Conservation (phyloP, 352 stramenopile genomes). For the Pythium dissimile region DNA sequence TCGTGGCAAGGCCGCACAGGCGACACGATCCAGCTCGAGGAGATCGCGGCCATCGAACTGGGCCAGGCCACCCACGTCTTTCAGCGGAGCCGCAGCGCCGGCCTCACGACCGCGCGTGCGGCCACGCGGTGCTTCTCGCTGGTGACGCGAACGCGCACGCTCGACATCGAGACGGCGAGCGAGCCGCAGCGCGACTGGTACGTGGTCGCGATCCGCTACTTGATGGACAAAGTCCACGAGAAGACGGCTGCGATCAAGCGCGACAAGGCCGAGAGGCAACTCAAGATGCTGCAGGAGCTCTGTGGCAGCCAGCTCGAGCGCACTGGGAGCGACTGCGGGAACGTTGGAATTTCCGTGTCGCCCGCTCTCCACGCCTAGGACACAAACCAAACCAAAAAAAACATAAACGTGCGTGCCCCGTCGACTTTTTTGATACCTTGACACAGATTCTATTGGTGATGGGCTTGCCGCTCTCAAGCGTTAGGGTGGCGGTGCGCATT, state of each 20-base stretch:
- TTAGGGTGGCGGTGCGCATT: slow-evolving; percentile 23
- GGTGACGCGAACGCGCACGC: slow-evolving; percentile 51
- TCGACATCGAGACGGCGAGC: slow-evolving; percentile 73
- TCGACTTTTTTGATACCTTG: not conserved
- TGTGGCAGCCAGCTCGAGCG: slow-evolving; percentile 26
- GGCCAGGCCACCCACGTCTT: slow-evolving; percentile 71
- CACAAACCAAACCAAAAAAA: not conserved
- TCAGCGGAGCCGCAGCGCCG: slow-evolving; percentile 33
- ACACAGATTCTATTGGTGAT: not conserved
- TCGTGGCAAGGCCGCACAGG: slow-evolving; percentile 77
- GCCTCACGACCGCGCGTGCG: slow-evolving; percentile 27
- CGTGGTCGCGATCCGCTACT: slow-evolving; percentile 81
- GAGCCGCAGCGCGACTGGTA: slow-evolving; percentile 83
- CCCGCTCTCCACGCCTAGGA: slow-evolving; percentile 14
- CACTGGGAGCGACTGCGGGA: not conserved
- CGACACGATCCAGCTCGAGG: slow-evolving; percentile 74
- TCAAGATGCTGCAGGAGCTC: slow-evolving; percentile 75
- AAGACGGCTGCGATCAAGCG: slow-evolving; percentile 74
- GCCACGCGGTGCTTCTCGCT: slow-evolving; percentile 65
- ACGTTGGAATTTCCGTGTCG: slow-evolving; percentile 23
- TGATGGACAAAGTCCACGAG: slow-evolving; percentile 84
- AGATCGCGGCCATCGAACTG: slow-evolving; percentile 54
- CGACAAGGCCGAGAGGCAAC: slow-evolving; percentile 71
- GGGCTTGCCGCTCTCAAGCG: not conserved
- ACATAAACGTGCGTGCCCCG: not conserved